Evolutionary conservation across 306 rosid species (phyloP).

Genomic region (Casuarina glauca): DNA sequence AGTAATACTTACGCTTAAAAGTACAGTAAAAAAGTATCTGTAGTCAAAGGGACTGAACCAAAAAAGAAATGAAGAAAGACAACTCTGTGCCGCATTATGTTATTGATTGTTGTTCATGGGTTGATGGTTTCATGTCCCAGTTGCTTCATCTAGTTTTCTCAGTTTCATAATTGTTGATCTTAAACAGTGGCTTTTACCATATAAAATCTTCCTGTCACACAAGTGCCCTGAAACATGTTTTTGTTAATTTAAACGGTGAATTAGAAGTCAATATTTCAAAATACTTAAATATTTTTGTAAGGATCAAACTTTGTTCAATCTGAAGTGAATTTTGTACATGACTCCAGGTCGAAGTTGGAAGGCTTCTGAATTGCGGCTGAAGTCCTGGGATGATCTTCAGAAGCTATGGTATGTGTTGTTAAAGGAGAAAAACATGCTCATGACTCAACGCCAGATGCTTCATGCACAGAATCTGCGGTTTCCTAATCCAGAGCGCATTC

Average conservation of each 20-base stretch:
- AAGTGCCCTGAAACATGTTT: background rate
- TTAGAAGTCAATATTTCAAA: background rate
- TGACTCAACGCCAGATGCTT: conserved; percentile 98
- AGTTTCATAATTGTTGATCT: background rate
- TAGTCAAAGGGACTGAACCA: background rate
- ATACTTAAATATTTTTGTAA: background rate
- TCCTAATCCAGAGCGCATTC: conserved; percentile 82
- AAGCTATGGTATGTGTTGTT: conserved; percentile 89
- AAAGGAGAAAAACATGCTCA: conserved; percentile 94
- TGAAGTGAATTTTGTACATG: background rate
- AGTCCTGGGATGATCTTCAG: conserved; percentile 95
- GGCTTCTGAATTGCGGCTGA: conserved; percentile 81
- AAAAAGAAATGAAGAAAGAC: background rate
- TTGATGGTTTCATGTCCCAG: background rate
- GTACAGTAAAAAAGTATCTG: background rate
- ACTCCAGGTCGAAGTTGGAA: conserved; percentile 90
- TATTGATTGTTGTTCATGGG: background rate
- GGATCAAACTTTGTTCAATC: background rate
- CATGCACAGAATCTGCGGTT: conserved; percentile 81
- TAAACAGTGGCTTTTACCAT: background rate
- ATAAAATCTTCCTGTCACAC: background rate
- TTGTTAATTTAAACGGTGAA: background rate
- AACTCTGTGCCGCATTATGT: background rate
- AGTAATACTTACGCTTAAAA: background rate
- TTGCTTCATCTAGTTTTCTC: background rate